phyloP scores from a whole-genome alignment of 495 filamentous ascomycete genomes.

The Melanomma pulvis-pyrius region DNA sequence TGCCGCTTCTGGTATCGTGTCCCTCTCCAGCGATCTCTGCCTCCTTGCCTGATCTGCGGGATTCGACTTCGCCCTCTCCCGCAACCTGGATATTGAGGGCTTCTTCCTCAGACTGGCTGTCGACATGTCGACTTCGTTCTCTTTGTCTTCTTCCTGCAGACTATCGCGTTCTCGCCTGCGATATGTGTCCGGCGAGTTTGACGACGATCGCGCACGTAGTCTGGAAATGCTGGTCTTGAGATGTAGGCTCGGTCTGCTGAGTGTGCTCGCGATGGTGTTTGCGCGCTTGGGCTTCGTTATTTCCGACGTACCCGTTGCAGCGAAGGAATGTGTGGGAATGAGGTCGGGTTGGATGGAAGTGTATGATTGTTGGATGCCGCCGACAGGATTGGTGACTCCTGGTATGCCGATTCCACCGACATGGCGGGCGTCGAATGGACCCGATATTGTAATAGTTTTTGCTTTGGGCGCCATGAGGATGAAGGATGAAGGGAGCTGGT shows the following conservation, averaged over 20 bases:
- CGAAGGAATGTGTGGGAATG: not conserved
- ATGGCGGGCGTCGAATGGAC: slow-evolving; percentile 33
- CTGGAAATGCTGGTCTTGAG: slow-evolving; percentile 22
- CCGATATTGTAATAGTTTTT: slow-evolving; percentile 16
- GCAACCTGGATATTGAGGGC: not conserved
- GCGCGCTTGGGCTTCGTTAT: slow-evolving; percentile 6
- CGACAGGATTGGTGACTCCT: slow-evolving; percentile 5
- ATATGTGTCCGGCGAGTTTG: slow-evolving; percentile 22
- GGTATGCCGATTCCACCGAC: slow-evolving; percentile 26
- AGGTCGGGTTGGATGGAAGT: slow-evolving; percentile 3
- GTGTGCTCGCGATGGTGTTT: slow-evolving; percentile 16
- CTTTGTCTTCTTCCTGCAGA: not conserved
- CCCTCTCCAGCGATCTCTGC: not conserved
- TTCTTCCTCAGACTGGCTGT: not conserved
- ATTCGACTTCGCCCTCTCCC: not conserved
- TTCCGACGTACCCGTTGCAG: not conserved
- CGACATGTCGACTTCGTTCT: not conserved
- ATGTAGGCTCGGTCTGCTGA: slow-evolving; percentile 24
- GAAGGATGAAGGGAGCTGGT: not conserved
- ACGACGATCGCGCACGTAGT: slow-evolving; percentile 5
- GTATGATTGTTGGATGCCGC: slow-evolving; percentile 4
- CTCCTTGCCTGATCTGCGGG: not conserved
- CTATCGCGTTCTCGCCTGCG: not conserved
- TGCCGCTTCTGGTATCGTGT: not conserved
- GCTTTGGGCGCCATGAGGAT: not conserved